Base-by-base conservation (phyloP, 148 eudicot species). In the Chenopodium formosanum region DNA sequence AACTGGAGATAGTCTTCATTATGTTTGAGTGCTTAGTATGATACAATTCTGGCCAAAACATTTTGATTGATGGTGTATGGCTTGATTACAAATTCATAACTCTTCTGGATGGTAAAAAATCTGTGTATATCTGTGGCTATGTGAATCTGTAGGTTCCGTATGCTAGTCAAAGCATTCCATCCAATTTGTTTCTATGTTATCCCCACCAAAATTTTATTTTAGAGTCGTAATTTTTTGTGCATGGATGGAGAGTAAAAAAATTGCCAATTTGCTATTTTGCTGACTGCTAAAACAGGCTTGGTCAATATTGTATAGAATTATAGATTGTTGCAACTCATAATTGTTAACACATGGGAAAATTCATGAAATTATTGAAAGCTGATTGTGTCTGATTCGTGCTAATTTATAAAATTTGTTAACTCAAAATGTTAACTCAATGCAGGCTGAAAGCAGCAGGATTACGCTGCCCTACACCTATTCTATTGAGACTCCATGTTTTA, bases 391-490 rank as follows among this genome's bases (percentile, higher is more conserved):
- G 37, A 34, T 34, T 34, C 37, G 5, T 34, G 37, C 37, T 34
- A 34, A 34, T 34, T 34, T 34, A 3, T 34, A 34, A 34, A 34
- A 34, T 34, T 34, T 34, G 37, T 34, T 34, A 34, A 32, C 34
- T 32, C 34, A 32, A 32, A 32, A 32, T 32, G 34, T 32, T 32
- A 32, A 34, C 37, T 78, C 69, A 78, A 20, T 85, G 82, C 93
- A 96, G 99, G 90, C 85, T 96, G 82, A 94, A 89, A 86, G 95
- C 97, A 34, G 95, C 97, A 22, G 99, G 99, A 92, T 88, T 95
- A 32, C 90, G 97, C 84, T 96, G 97, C 74, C 99, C 99, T 5
- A 73, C 85, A 73, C 91, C 98, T 72, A 32, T 91, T 84, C 88
- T 90, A 72, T 83, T 96, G 90, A 91, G 91, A 81, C 99, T 90